phyloP scores from a whole-genome alignment of 2,329 filamentous ascomycete species.

The Neopestalotiopsis rosae region DNA sequence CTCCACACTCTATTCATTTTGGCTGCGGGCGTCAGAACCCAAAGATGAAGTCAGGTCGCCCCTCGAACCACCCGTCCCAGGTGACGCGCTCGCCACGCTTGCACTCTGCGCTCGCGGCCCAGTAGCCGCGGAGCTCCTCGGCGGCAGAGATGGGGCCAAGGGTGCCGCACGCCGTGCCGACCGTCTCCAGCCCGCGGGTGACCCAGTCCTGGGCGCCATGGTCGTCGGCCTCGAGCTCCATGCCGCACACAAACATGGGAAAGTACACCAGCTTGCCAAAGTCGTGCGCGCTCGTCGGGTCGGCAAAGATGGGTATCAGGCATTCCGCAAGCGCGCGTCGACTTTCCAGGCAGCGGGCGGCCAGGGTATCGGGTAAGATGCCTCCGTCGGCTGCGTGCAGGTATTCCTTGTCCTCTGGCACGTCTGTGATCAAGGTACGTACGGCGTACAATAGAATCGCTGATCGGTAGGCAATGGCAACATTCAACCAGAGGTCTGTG shows the following conservation, averaged over 20 bases:
- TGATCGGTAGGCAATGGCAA: constrained; percentile 22
- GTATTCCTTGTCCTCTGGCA: constrained; percentile 20
- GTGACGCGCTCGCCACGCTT: constrained; percentile 19
- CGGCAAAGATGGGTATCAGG: constrained; percentile 22
- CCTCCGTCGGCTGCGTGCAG: constrained; percentile 7
- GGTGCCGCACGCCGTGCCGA: constrained; percentile 23
- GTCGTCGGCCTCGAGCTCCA: constrained; percentile 20
- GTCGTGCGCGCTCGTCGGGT: constrained; percentile 15
- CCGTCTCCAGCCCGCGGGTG: constrained; percentile 18
- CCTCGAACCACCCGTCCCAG: constrained; percentile 23
- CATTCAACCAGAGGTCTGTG: constrained; percentile 22
- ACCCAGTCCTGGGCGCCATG: constrained; percentile 19
- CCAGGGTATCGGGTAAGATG: constrained; percentile 3
- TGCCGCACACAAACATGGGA: constrained; percentile 25
- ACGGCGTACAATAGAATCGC: constrained; percentile 23
- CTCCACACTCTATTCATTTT: background rate
- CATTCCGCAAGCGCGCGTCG: constrained; percentile 16
- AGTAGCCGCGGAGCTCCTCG: constrained; percentile 23
- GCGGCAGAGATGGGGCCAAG: constrained; percentile 24
- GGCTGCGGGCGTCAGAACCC: constrained; percentile 12
- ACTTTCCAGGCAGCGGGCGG: constrained; percentile 12
- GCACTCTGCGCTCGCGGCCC: constrained; percentile 19
- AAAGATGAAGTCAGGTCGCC: constrained; percentile 24
- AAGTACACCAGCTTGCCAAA: constrained; percentile 26
- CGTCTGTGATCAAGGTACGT: constrained; percentile 22